These are phyloP conservation scores for Pulveroboletus sp. DNA, from an alignment of 768 basidiomycete genomes.

Conservation along the genomic window DNA sequence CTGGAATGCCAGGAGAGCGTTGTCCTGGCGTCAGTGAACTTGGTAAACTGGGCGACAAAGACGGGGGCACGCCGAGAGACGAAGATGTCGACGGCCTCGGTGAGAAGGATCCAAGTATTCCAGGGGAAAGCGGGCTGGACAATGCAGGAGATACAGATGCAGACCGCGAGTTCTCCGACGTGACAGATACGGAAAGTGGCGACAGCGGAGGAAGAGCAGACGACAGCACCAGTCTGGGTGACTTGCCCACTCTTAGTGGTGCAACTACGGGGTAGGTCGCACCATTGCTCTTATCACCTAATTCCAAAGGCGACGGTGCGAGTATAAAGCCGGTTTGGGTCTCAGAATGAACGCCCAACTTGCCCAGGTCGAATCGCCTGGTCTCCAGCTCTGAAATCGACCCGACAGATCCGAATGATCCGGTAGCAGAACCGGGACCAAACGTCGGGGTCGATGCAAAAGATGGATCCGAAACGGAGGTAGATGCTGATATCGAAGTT, in stretches of 20 bases:
- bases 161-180: neutral
- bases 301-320: slow-evolving; percentile 21
- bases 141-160: slow-evolving; percentile 11
- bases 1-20: slow-evolving; percentile 23
- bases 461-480: slow-evolving; percentile 11
- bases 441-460: slow-evolving; percentile 16
- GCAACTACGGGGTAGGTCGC: slow-evolving; percentile 14
- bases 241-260: slow-evolving; percentile 25
- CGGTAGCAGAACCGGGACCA: slow-evolving; percentile 5
- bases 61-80: slow-evolving; percentile 10
- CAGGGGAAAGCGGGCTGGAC: slow-evolving; percentile 10
- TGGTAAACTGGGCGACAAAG: slow-evolving; percentile 18
- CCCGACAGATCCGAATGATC: slow-evolving; percentile 14
- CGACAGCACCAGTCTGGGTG: slow-evolving; percentile 18
- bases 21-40: slow-evolving; percentile 16
- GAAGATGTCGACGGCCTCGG: slow-evolving; percentile 1
- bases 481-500: slow-evolving; percentile 14
- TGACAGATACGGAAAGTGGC: slow-evolving; percentile 10
- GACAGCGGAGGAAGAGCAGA: slow-evolving; percentile 13
- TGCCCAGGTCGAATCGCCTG: slow-evolving; percentile 16
- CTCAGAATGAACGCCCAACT: slow-evolving; percentile 1
- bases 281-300: slow-evolving; percentile 8
- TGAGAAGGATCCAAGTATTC: slow-evolving; percentile 7
- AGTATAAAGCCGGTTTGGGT: slow-evolving; percentile 18
- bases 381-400: slow-evolving; percentile 23